Evolutionary conservation across 2,329 filamentous ascomycete species (phyloP).

Genomic region (Fusarium drepaniforme): DNA sequence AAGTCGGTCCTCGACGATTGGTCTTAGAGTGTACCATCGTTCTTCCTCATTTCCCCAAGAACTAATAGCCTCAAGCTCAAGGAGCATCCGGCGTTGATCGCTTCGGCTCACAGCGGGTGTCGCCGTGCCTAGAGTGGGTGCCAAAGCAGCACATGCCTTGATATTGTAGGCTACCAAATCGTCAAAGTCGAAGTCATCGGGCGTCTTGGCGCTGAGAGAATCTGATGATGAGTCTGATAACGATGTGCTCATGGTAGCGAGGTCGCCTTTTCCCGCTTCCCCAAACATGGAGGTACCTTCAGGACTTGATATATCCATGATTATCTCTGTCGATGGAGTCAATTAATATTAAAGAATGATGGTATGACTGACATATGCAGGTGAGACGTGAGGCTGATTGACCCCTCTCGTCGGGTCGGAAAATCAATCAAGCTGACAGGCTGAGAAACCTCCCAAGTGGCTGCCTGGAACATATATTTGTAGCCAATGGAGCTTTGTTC

Average conservation of each 20-base stretch:
- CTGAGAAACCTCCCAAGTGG: background rate
- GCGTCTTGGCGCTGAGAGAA: background rate
- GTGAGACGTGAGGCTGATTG: background rate
- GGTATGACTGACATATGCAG: background rate
- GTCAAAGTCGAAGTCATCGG: background rate
- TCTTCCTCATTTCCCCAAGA: background rate
- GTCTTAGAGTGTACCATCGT: background rate
- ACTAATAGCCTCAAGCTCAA: background rate
- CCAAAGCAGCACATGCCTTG: background rate
- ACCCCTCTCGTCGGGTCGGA: background rate
- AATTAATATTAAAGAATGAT: background rate
- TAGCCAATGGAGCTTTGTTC: background rate
- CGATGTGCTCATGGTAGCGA: background rate
- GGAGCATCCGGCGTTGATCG: background rate
- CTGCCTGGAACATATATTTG: background rate
- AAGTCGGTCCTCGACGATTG: background rate
- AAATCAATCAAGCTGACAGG: conserved; percentile 3
- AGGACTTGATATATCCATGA: background rate
- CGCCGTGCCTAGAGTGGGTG: background rate
- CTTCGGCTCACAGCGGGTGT: background rate
- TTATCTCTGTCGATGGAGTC: background rate
- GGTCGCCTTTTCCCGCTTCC: background rate
- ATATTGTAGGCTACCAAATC: background rate
- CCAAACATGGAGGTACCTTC: background rate
- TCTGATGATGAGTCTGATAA: background rate